Evolutionary conservation across 495 filamentous ascomycete species (phyloP).

Genomic region (Podospora didyma): DNA sequence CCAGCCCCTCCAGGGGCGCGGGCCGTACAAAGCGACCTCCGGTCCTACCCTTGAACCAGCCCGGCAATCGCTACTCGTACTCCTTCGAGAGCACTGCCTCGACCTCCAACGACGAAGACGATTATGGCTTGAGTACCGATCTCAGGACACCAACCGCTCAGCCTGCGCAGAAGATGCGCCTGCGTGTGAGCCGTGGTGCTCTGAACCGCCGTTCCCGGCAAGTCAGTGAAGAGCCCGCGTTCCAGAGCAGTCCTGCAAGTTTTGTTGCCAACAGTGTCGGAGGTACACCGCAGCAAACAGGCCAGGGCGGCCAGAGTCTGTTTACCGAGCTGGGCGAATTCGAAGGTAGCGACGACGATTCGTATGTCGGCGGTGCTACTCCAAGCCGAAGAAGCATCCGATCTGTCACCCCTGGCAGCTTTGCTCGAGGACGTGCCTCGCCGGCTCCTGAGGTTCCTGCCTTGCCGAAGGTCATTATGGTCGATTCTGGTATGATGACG

Average conservation of each 20-base stretch:
- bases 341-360: slow-evolving; percentile 61
- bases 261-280: slow-evolving; percentile 45
- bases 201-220: slow-evolving; percentile 57
- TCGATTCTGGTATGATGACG: slow-evolving; percentile 86
- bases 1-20: slow-evolving; percentile 41
- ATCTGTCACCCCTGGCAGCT: slow-evolving; percentile 37
- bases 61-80: slow-evolving; percentile 55
- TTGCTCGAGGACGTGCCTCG: slow-evolving; percentile 32
- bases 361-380: slow-evolving; percentile 32
- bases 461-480: slow-evolving; percentile 56
- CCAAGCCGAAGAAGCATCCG: slow-evolving; percentile 44
- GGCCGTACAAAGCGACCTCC: slow-evolving; percentile 36
- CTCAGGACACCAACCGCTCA: slow-evolving; percentile 59
- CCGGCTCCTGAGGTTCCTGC: slow-evolving; percentile 53
- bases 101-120: slow-evolving; percentile 76
- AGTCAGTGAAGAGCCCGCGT: slow-evolving; percentile 57
- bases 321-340: slow-evolving; percentile 86
- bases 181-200: slow-evolving; percentile 62
- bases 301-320: slow-evolving; percentile 81
- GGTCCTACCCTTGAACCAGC: slow-evolving; percentile 24
- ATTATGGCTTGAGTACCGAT: slow-evolving; percentile 38
- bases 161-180: slow-evolving; percentile 61
- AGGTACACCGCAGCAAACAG: slow-evolving; percentile 48
- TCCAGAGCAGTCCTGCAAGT: slow-evolving; percentile 52
- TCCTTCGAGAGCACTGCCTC: slow-evolving; percentile 89